A percentile compares a stretch with the other conserved stretches of the same genome.
Evolutionary conservation across 2,329 filamentous ascomycete species (phyloP).

Genomic region (Didymella arachidicola): DNA sequence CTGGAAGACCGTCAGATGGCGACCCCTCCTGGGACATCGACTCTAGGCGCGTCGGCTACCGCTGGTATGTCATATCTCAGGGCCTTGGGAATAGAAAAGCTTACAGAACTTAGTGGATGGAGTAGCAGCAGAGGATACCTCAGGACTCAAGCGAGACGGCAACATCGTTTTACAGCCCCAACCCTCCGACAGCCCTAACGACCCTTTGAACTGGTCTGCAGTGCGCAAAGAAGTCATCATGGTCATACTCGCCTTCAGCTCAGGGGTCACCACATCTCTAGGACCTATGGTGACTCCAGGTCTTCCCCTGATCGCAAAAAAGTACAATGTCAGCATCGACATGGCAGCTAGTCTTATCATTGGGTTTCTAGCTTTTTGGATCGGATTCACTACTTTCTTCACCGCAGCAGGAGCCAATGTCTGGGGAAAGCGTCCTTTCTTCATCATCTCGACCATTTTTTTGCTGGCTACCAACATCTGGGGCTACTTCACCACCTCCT

Average conservation of each 20-base stretch:
- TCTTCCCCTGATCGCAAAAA: slow-evolving; percentile 44
- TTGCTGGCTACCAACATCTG: slow-evolving; percentile 51
- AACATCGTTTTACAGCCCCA: slow-evolving; percentile 86
- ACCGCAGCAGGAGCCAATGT: slow-evolving; percentile 52
- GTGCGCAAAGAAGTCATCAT: slow-evolving; percentile 46
- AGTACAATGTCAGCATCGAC: slow-evolving; percentile 51
- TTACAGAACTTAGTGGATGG: slow-evolving; percentile 10
- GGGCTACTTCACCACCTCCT: slow-evolving; percentile 53
- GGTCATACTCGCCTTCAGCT: slow-evolving; percentile 45
- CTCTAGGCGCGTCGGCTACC: slow-evolving; percentile 19
- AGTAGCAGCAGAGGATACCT: slow-evolving; percentile 28
- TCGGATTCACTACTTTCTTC: slow-evolving; percentile 54
- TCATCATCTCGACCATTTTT: slow-evolving; percentile 48
- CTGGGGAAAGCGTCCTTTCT: slow-evolving; percentile 51
- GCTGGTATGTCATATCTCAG: neutral
- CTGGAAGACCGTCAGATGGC: slow-evolving; percentile 43
- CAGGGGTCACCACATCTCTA: slow-evolving; percentile 46
- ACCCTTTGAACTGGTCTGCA: slow-evolving; percentile 67
- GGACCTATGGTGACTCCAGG: slow-evolving; percentile 54
- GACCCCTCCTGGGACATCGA: slow-evolving; percentile 43
- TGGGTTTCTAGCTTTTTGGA: slow-evolving; percentile 50
- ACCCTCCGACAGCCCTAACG: slow-evolving; percentile 88
- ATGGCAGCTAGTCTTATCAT: slow-evolving; percentile 51
- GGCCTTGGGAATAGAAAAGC: neutral
- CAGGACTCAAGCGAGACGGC: slow-evolving; percentile 57